Percentiles rank a stretch among this genome's conserved stretches.
phyloP scores from a whole-genome alignment of 352 stramenopile genomes.

The Phytophthora sp. region DNA sequence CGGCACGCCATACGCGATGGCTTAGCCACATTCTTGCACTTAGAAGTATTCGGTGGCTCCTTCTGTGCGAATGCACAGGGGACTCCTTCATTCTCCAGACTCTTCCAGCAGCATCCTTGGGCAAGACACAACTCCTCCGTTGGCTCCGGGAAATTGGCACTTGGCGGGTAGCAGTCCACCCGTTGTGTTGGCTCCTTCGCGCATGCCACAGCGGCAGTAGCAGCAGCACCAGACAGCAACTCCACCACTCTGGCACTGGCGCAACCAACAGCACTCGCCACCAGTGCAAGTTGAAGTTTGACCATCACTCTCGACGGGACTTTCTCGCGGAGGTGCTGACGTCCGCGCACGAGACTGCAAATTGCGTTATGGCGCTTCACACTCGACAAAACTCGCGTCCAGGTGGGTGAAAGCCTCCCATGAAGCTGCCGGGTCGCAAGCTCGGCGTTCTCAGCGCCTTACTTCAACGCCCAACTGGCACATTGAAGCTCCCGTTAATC shows the following conservation, averaged over 20 bases:
- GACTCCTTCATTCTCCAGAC: constrained; percentile 55
- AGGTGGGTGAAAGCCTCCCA: neutral
- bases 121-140: constrained; percentile 83
- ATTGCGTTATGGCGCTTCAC: constrained; percentile 32
- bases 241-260: neutral
- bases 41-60: constrained; percentile 5
- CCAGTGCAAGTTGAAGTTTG: constrained; percentile 11
- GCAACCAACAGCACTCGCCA: constrained; percentile 21
- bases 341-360: constrained; percentile 14
- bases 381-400: no score
- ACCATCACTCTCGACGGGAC: constrained; percentile 36
- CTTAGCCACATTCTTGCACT: constrained; percentile 46
- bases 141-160: constrained; percentile 62
- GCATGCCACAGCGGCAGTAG: constrained; percentile 26
- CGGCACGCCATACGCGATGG: constrained; percentile 69
- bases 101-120: constrained; percentile 86
- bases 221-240: constrained; percentile 8
- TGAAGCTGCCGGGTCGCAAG: constrained; percentile 22
- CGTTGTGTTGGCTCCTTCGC: constrained; percentile 35
- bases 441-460: constrained; percentile 26
- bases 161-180: constrained; percentile 77
- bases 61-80: constrained; percentile 68
- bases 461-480: constrained; percentile 34
- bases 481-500: constrained; percentile 6
- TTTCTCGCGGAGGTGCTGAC: neutral